phyloP scores from a whole-genome alignment of 257 asterid species.

The Gentiana dahurica region DNA sequence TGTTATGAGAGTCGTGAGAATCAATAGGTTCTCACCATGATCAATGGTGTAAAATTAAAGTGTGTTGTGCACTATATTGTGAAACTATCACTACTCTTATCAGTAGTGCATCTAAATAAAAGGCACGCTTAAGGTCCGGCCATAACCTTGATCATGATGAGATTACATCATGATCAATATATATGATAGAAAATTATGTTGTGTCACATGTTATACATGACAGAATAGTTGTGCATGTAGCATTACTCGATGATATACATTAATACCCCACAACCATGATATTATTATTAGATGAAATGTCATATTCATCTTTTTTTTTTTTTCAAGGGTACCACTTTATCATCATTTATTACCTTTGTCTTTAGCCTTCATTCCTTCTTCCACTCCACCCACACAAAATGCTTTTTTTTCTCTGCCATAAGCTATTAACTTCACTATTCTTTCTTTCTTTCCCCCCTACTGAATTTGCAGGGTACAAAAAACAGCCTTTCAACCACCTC shows the following conservation, averaged over 20 bases:
- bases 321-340: constrained; percentile 41
- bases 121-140: too few species aligned
- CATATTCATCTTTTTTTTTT: constrained; percentile 50
- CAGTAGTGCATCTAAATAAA: too few species aligned
- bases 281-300: constrained; percentile 48
- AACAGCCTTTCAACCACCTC: constrained; percentile 9
- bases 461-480: constrained; percentile 20
- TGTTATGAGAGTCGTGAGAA: too few species aligned
- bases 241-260: constrained; percentile 11
- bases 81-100: too few species aligned
- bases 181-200: too few species aligned
- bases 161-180: too few species aligned
- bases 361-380: constrained; percentile 51
- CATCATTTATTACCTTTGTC: constrained; percentile 51
- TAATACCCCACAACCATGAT: constrained; percentile 33
- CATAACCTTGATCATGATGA: too few species aligned
- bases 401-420: constrained; percentile 21
- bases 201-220: too few species aligned
- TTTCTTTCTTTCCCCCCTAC: constrained; percentile 6
- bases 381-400: constrained; percentile 41
- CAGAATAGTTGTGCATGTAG: too few species aligned
- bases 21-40: too few species aligned
- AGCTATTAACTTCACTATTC: constrained; percentile 3
- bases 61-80: too few species aligned
- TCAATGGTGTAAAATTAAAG: too few species aligned